Conservation (phyloP, 2,329 filamentous ascomycete species). For the Phialophora macrospora region DNA sequence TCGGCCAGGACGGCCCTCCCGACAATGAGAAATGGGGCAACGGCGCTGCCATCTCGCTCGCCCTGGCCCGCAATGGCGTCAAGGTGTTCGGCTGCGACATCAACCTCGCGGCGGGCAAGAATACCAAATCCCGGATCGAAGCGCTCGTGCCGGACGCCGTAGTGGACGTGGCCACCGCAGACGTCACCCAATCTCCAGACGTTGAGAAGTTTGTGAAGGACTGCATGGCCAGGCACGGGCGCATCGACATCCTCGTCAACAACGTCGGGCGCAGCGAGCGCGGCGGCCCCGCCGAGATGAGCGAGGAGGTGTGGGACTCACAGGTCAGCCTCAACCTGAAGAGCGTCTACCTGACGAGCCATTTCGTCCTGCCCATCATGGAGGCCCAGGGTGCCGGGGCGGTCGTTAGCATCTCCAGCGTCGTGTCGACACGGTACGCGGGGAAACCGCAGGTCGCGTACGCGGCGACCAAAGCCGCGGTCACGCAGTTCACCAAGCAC, state of each 20-base stretch:
- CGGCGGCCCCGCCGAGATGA: conserved; percentile 56
- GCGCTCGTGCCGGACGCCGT: conserved; percentile 20
- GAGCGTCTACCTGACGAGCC: conserved; percentile 59
- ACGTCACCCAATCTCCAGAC: conserved; percentile 48
- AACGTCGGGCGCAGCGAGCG: conserved; percentile 64
- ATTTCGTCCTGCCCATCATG: conserved; percentile 61
- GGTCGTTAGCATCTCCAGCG: conserved; percentile 57
- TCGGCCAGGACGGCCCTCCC: conserved; percentile 27
- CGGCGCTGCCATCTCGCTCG: conserved; percentile 30
- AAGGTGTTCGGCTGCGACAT: conserved; percentile 33
- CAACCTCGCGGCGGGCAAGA: conserved; percentile 23
- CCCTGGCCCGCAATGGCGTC: conserved; percentile 31
- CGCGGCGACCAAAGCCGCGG: conserved; percentile 56
- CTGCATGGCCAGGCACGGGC: conserved; percentile 58
- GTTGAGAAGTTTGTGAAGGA: conserved; percentile 60
- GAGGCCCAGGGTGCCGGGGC: conserved; percentile 52
- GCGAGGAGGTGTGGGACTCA: conserved; percentile 57
- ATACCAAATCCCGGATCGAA: conserved; percentile 25
- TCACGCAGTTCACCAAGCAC: conserved; percentile 55
- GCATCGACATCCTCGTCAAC: conserved; percentile 65
- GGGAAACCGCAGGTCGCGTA: conserved; percentile 58
- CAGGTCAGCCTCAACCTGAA: conserved; percentile 63
- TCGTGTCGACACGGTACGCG: conserved; percentile 60
- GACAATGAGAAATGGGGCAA: conserved; percentile 30
- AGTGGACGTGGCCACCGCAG: conserved; percentile 25